Base-by-base conservation (phyloP, 2,329 filamentous ascomycete genomes). In the Teratosphaeria destructans region DNA sequence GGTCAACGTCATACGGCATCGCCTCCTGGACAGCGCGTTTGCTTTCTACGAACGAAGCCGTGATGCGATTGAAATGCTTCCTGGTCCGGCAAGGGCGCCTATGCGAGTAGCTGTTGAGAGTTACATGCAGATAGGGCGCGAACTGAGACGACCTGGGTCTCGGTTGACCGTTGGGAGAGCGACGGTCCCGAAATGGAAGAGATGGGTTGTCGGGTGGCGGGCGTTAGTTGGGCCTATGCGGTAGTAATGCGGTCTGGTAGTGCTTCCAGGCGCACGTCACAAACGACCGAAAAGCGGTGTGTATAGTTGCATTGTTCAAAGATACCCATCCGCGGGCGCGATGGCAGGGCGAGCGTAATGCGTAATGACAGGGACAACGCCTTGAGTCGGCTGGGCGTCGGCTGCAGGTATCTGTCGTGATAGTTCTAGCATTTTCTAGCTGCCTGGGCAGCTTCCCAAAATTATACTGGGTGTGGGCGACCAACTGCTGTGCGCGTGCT, bases 91-190 rank as follows among this genome's bases (percentile, higher is more conserved):
- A 0, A 78, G 83, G 63, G 84, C 81, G 0, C 83, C 85, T 0
- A 83, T 89, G 69, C 77, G 84, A 12, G 85, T 88, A 5, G 86
- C 85, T 0, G 85, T 89, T 0, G 86, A 89, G 71, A 88, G 85
- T 63, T 89, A 90, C 67, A 87, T 90, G 82, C 85, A 88, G 69
- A 90, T 90, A 68, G 87, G 85, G 14, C 74, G 85, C 52, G 82
- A 85, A n/a, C 67, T 88, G 29, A 72, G 76, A 58, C 75, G 79
- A 59, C 70, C 76, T 23, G 73, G 76, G 8, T 78, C 76, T 61
- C 64, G 70, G 34, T 71, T 79, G 37, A 78, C 75, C 60, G 74
- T 70, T 35, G 77, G 76, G 10, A 68, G 73, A 54, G 78, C 78
- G 14, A 80, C 77, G 16, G 78, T 81, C 55, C 76, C 78, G 6